Evolutionary conservation across 1,284 basidiomycete species (phyloP).

Genomic region (Meripilus lineatus): DNA sequence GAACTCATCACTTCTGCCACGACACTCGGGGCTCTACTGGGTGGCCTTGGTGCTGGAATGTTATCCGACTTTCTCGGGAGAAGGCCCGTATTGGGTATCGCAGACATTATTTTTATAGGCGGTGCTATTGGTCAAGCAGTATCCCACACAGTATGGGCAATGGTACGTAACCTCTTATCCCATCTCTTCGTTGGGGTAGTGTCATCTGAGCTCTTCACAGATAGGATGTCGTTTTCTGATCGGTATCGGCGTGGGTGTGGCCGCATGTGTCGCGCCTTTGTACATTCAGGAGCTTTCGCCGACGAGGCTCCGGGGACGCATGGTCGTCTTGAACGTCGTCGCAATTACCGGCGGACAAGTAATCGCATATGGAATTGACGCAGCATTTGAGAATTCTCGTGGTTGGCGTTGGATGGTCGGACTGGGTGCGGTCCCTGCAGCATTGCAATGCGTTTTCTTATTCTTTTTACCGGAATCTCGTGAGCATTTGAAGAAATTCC

Average conservation of each 20-base stretch:
- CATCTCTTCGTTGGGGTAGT: neutral
- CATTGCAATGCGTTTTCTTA: conserved; percentile 56
- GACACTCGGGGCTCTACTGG: conserved; percentile 74
- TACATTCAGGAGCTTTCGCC: conserved; percentile 85
- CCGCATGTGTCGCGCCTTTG: conserved; percentile 76
- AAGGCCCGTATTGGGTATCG: conserved; percentile 61
- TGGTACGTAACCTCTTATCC: conserved; percentile 40
- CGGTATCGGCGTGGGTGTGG: conserved; percentile 64
- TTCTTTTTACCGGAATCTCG: conserved; percentile 76
- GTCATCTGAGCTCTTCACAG: conserved; percentile 24
- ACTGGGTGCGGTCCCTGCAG: conserved; percentile 64
- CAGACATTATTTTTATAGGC: conserved; percentile 72
- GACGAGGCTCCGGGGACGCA: conserved; percentile 66
- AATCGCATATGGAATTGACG: conserved; percentile 73
- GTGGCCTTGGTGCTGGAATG: conserved; percentile 66
- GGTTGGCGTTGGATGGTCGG: conserved; percentile 89
- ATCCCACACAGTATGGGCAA: conserved; percentile 62
- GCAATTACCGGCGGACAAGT: conserved; percentile 73
- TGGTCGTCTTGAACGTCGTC: conserved; percentile 67
- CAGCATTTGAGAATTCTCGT: conserved; percentile 58
- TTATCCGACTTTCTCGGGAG: conserved; percentile 73
- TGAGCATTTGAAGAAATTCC: conserved; percentile 28
- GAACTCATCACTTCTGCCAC: conserved; percentile 81
- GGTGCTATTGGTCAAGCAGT: conserved; percentile 70
- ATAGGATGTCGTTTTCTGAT: conserved; percentile 75